Percentiles rank a stretch among this genome's conserved stretches.
Evolutionary conservation across 371 early-diverging fungal genomes (phyloP).

Genomic region (Rhizomucor pusillus): DNA sequence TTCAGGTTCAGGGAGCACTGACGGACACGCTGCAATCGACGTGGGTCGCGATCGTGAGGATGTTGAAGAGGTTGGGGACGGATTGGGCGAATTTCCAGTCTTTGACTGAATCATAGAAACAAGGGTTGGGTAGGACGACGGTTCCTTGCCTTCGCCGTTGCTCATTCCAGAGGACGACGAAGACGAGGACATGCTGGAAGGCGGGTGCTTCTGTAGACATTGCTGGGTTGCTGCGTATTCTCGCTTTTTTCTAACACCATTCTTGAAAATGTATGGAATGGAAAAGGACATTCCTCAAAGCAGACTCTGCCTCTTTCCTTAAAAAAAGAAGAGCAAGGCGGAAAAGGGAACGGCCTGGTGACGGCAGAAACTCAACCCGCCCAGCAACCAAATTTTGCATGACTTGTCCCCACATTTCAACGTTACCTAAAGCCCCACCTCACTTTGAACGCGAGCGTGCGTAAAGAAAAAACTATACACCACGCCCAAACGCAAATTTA

Average conservation of each 20-base stretch:
- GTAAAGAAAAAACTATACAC: too few species aligned
- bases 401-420: too few species aligned
- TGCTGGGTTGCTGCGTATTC: constrained; percentile 1
- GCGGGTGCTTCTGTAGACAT: constrained; percentile 1
- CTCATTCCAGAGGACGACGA: constrained; percentile 1
- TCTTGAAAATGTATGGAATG: constrained; percentile 33
- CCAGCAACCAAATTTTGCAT: too few species aligned
- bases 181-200: neutral
- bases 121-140: constrained; percentile 29
- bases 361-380: neutral
- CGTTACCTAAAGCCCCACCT: too few species aligned
- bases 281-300: constrained; percentile 19
- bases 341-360: constrained; percentile 6
- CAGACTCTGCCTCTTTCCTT: too few species aligned
- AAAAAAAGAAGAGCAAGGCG: constrained; percentile 2
- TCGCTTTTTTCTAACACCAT: constrained; percentile 32
- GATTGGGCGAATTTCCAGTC: constrained; percentile 11
- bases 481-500: too few species aligned
- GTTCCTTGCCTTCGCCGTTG: constrained; percentile 10
- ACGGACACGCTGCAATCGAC: constrained; percentile 4
- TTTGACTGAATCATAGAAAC: constrained; percentile 33
- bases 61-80: constrained; percentile 19
- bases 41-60: constrained; percentile 20
- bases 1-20: constrained; percentile 26
- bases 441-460: too few species aligned